Percentiles rank a stretch among this genome's conserved stretches.
These are phyloP conservation scores for Blepharisma japonicum DNA, from an alignment of 73 alveolate species.

Conservation along the genomic window DNA sequence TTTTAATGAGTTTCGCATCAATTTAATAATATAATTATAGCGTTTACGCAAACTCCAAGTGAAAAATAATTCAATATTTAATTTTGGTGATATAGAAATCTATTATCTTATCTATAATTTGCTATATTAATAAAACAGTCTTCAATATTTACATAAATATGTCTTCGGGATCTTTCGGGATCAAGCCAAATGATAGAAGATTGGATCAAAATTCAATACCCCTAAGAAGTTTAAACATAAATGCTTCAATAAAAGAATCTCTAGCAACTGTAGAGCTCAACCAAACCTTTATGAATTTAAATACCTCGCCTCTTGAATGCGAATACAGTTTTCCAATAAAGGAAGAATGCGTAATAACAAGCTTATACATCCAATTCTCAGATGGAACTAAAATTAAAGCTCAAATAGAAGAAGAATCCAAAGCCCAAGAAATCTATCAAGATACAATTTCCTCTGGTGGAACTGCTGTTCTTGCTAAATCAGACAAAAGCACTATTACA, in stretches of 20 bases:
- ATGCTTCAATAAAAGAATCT: not conserved
- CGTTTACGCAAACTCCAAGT: no score
- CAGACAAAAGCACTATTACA: not conserved
- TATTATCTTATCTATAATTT: no score
- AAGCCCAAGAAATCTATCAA: slow-evolving; percentile 3
- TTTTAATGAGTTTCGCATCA: no score
- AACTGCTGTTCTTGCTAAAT: slow-evolving; percentile 11
- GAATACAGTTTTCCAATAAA: slow-evolving; percentile 5
- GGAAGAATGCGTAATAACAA: slow-evolving; percentile 1
- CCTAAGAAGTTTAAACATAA: no score
- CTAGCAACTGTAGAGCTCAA: not conserved
- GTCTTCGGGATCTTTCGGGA: no score
- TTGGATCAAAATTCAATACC: no score
- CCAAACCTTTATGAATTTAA: not conserved
- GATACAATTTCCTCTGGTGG: slow-evolving; percentile 16
- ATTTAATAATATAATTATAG: no score
- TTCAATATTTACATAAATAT: no score
- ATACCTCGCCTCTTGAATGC: not conserved
- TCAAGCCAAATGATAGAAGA: no score
- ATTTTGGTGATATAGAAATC: no score
- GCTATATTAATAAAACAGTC: no score
- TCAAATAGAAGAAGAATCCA: not conserved
- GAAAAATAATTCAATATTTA: no score
- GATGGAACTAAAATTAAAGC: slow-evolving; percentile 21
- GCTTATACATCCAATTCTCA: not conserved